Percentiles rank a stretch among this genome's conserved stretches.
Conservation (phyloP, 2,329 filamentous ascomycete species). For the Plectosphaerella sp. region DNA sequence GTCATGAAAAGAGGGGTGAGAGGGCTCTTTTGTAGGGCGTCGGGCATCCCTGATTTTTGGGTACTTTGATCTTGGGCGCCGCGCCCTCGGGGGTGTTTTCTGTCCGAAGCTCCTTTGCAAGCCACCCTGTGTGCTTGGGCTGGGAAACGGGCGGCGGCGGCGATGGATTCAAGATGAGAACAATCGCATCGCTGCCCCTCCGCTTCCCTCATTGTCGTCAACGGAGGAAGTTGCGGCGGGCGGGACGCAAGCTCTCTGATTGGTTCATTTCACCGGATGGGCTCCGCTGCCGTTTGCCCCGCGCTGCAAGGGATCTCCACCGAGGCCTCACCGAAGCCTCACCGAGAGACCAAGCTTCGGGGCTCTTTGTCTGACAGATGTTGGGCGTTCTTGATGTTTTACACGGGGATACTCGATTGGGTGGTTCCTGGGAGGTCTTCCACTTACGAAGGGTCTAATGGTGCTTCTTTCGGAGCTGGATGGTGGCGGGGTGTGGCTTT, state of each 20-base stretch:
- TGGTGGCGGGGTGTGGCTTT: too few species aligned
- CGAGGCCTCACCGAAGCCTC: not conserved
- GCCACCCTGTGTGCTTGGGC: not conserved
- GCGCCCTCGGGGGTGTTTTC: not conserved
- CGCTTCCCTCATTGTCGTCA: not conserved
- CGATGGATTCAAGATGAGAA: not conserved
- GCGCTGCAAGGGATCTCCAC: not conserved
- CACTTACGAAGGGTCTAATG: too few species aligned
- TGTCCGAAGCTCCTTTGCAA: not conserved
- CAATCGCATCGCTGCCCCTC: not conserved
- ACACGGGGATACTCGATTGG: too few species aligned
- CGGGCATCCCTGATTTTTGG: too few species aligned
- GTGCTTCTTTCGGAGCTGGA: too few species aligned
- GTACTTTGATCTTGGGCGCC: not conserved
- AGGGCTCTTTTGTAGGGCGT: not conserved
- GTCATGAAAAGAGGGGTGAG: constrained; percentile 2
- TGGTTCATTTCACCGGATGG: not conserved
- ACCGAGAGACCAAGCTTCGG: not conserved
- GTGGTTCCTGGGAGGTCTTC: too few species aligned
- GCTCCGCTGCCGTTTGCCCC: too few species aligned
- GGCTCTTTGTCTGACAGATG: too few species aligned
- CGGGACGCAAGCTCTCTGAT: not conserved
- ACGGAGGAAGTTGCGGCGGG: not conserved
- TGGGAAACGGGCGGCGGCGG: too few species aligned
- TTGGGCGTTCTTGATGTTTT: not conserved